phyloP scores from a whole-genome alignment of 176 grass and related monocot species.

The Rhynchospora pubera region DNA sequence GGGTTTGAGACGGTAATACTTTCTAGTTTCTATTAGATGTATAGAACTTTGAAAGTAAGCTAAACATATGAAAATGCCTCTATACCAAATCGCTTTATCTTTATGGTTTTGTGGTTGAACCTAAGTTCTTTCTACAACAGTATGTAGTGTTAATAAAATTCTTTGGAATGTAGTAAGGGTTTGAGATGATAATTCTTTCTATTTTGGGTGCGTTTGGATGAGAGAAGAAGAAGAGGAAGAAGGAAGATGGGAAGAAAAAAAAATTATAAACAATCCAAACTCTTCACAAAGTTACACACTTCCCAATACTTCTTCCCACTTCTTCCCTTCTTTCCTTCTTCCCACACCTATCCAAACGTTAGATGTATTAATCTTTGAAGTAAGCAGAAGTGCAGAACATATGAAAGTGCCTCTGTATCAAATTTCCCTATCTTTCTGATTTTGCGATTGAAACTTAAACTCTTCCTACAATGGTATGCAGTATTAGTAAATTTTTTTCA shows the following conservation, averaged over 20 bases:
- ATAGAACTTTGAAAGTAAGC: neutral
- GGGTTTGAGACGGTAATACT: neutral
- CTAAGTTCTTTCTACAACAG: neutral
- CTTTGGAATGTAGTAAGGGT: neutral
- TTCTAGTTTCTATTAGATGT: neutral
- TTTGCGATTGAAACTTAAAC: neutral
- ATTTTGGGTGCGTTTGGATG: no score
- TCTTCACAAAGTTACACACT: no score
- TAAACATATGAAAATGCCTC: neutral
- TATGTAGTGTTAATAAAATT: neutral
- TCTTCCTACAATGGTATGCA: neutral
- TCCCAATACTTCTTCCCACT: no score
- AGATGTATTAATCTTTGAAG: neutral
- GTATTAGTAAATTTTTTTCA: neutral
- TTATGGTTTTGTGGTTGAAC: neutral
- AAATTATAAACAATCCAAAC: no score
- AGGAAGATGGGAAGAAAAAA: no score
- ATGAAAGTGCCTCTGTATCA: no score
- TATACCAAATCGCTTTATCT: neutral
- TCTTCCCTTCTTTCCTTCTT: no score
- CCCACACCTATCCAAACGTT: no score
- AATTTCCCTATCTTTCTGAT: neutral
- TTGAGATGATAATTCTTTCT: neutral
- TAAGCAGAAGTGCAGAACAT: neutral
- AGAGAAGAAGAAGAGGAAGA: no score